These are phyloP conservation scores for Termitomyces sp. DNA, from an alignment of 768 basidiomycete genomes.

Conservation along the genomic window DNA sequence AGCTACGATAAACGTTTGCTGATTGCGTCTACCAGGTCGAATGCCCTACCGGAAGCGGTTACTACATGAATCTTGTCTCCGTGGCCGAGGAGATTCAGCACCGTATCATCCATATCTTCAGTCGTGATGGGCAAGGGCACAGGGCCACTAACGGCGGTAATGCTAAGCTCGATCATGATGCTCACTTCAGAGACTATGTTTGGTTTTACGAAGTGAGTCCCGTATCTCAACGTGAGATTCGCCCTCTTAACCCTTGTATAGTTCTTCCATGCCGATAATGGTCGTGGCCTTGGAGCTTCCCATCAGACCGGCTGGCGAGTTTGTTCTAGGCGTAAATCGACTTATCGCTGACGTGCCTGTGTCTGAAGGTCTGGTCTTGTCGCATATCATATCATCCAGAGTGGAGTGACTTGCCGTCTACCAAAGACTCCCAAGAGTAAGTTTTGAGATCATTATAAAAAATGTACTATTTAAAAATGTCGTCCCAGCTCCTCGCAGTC, in stretches of 20 bases:
- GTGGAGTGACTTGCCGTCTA: conserved; percentile 81
- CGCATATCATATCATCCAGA: conserved; percentile 88
- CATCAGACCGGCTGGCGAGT: conserved; percentile 96
- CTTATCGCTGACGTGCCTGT: not conserved
- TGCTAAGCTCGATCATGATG: conserved; percentile 81
- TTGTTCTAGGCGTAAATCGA: not conserved
- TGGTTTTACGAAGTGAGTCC: conserved; percentile 84
- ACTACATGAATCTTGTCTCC: conserved; percentile 90
- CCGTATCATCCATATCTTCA: conserved; percentile 97
- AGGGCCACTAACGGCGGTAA: conserved; percentile 92
- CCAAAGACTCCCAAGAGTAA: conserved; percentile 92
- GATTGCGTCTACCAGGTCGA: conserved; percentile 50
- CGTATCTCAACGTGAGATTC: not conserved
- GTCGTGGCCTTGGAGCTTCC: conserved; percentile 91
- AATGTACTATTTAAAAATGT: conserved; percentile 7
- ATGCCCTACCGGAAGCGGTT: conserved; percentile 96
- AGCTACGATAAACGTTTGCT: not conserved
- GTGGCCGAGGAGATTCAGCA: conserved; percentile 99
- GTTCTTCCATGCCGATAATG: conserved; percentile 95
- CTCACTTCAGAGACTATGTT: conserved; percentile 94
- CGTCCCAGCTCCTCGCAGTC: conserved; percentile 70
- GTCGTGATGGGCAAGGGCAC: conserved; percentile 81
- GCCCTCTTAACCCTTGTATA: conserved; percentile 21
- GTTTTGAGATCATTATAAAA: conserved; percentile 20
- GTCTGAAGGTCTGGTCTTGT: conserved; percentile 74